These are phyloP conservation scores for Aspergillus taichungensis DNA, from an alignment of 495 filamentous ascomycete genomes.

Conservation along the genomic window DNA sequence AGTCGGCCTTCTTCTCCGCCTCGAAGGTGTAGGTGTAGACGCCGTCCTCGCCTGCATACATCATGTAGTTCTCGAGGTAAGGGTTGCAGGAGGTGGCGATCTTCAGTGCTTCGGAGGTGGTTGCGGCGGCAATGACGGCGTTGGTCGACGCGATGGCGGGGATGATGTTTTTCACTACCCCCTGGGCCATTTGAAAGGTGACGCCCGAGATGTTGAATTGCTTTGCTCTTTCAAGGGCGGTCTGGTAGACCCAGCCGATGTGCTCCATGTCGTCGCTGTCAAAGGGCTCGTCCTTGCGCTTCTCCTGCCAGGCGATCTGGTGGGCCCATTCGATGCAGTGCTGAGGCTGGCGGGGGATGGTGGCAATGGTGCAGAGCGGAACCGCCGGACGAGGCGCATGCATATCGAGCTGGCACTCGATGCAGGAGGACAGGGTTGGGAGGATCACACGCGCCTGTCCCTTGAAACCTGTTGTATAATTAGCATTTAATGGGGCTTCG, in stretches of 20 bases:
- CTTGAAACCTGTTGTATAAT: conserved; percentile 64
- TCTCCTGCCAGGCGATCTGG: conserved; percentile 67
- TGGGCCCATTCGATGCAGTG: conserved; percentile 99
- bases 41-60: conserved; percentile 93
- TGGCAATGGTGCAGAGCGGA: conserved; percentile 92
- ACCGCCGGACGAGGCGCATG: conserved; percentile 90
- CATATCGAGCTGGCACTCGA: conserved; percentile 98
- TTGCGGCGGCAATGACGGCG: conserved; percentile 88
- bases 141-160: conserved; percentile 98
- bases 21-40: conserved; percentile 97
- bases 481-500: conserved; percentile 1
- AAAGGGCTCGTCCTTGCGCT: conserved; percentile 52
- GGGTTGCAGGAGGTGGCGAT: conserved; percentile 77
- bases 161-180: conserved; percentile 99
- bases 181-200: conserved; percentile 94
- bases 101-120: conserved; percentile 96
- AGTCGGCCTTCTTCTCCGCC: conserved; percentile 84
- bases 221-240: conserved; percentile 65
- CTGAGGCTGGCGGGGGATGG: conserved; percentile 92
- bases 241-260: conserved; percentile 92
- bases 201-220: conserved; percentile 91
- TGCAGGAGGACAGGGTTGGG: conserved; percentile 86
- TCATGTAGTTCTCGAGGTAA: conserved; percentile 92
- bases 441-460: conserved; percentile 90
- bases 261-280: conserved; percentile 97